phyloP scores from a whole-genome alignment of 768 basidiomycete genomes.

The Phylloporus arenicola region DNA sequence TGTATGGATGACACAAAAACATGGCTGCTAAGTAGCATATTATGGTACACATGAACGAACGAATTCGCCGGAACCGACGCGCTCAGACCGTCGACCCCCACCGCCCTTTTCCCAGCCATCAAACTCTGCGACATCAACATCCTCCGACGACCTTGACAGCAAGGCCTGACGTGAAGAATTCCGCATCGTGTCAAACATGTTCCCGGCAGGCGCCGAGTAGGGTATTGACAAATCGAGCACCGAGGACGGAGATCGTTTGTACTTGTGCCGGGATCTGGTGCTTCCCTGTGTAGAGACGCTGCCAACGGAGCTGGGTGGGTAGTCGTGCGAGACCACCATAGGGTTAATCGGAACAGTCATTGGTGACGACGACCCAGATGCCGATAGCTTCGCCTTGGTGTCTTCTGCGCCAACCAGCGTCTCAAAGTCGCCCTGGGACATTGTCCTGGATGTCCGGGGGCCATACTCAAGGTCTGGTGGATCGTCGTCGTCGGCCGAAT shows the following conservation, averaged over 20 bases:
- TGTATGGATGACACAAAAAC: conserved; percentile 11
- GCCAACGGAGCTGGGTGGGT: conserved; percentile 54
- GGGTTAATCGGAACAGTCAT: conserved; percentile 6
- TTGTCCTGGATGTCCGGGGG: conserved; percentile 32
- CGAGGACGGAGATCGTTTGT: conserved; percentile 34
- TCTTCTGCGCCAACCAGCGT: conserved; percentile 18
- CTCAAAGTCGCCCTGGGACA: conserved; percentile 22
- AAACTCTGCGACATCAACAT: conserved; percentile 9
- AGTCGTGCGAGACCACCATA: conserved; percentile 28
- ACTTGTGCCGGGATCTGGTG: conserved; percentile 24
- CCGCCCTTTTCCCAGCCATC: conserved; percentile 44
- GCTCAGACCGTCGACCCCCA: conserved; percentile 26
- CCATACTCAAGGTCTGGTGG: conserved; percentile 46
- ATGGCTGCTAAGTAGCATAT: conserved; percentile 6
- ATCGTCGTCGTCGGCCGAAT: conserved; percentile 51
- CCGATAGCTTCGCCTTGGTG: conserved; percentile 7
- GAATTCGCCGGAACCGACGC: conserved; percentile 13
- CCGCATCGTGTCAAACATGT: conserved; percentile 25
- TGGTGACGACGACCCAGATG: conserved; percentile 15
- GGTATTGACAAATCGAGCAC: conserved; percentile 35
- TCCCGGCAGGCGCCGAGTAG: conserved; percentile 31
- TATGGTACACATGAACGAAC: conserved; percentile 16
- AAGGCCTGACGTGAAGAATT: conserved; percentile 3
- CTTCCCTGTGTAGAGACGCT: conserved; percentile 28
- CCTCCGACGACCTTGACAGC: neutral